These are phyloP conservation scores for Zymoseptoria brevis DNA, from an alignment of 2,329 filamentous ascomycete species.

Conservation along the genomic window DNA sequence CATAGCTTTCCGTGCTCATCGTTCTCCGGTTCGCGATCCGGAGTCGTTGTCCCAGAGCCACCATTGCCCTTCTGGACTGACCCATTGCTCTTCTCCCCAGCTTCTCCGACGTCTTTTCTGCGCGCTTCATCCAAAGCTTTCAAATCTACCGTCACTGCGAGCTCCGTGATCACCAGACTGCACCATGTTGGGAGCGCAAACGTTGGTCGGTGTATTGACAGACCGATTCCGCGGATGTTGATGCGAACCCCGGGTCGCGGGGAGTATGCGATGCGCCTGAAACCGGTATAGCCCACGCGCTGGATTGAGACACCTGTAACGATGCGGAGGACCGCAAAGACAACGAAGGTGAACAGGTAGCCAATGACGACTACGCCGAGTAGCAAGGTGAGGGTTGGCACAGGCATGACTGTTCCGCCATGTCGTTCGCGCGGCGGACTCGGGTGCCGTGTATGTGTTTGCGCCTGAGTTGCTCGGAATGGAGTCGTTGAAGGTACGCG, in stretches of 20 bases:
- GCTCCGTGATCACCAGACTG: slow-evolving; percentile 78
- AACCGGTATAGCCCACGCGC: slow-evolving; percentile 82
- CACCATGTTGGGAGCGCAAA: slow-evolving; percentile 97
- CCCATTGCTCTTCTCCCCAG: slow-evolving; percentile 11
- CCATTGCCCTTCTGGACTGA: slow-evolving; percentile 4
- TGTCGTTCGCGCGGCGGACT: slow-evolving; percentile 2
- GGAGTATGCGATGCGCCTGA: slow-evolving; percentile 83
- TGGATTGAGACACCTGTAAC: slow-evolving; percentile 93
- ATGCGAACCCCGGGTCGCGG: slow-evolving; percentile 82
- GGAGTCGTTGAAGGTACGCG: background rate
- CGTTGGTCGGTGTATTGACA: slow-evolving; percentile 85
- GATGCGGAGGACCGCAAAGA: slow-evolving; percentile 88
- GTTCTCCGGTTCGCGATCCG: slow-evolving; percentile 24
- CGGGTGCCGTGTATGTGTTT: background rate
- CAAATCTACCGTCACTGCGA: slow-evolving; percentile 75
- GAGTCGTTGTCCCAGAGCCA: slow-evolving; percentile 5
- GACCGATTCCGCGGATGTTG: slow-evolving; percentile 78
- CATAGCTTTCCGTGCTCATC: slow-evolving; percentile 59
- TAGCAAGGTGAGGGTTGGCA: slow-evolving; percentile 57
- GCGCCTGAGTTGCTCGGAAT: background rate
- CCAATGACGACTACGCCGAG: slow-evolving; percentile 76
- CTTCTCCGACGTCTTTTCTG: slow-evolving; percentile 9
- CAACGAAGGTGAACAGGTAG: slow-evolving; percentile 84
- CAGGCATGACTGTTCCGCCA: slow-evolving; percentile 33
- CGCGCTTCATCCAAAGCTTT: slow-evolving; percentile 45